Conservation (phyloP, 139 green algal genomes). For the Coelastrella sp. region DNA sequence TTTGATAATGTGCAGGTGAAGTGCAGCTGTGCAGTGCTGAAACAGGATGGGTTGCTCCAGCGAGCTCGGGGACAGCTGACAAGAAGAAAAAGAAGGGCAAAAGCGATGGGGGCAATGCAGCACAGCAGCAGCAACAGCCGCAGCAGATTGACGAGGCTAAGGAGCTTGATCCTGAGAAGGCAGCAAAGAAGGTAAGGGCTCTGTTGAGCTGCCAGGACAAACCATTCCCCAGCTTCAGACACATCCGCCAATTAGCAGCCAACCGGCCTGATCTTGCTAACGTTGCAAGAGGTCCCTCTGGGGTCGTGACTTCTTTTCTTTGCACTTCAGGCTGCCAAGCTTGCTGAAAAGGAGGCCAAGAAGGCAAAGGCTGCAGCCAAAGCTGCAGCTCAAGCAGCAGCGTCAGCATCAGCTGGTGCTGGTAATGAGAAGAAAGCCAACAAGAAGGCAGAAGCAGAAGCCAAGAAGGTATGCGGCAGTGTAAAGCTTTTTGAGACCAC, state of each 20-base stretch:
- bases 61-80: slow-evolving; percentile 20
- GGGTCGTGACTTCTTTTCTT: background rate
- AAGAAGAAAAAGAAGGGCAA: slow-evolving; percentile 74
- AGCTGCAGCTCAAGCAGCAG: slow-evolving; percentile 54
- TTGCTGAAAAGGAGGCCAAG: slow-evolving; percentile 86
- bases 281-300: background rate
- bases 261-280: background rate
- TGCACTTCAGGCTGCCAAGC: slow-evolving; percentile 75
- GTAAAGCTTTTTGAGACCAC: background rate
- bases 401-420: slow-evolving; percentile 39
- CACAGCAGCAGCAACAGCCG: slow-evolving; percentile 16
- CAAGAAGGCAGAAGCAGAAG: slow-evolving; percentile 84
- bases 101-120: slow-evolving; percentile 36
- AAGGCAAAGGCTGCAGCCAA: slow-evolving; percentile 56
- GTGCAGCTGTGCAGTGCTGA: slow-evolving; percentile 55
- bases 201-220: background rate
- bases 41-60: slow-evolving; percentile 58
- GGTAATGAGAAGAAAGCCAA: slow-evolving; percentile 77
- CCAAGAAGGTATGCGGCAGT: slow-evolving; percentile 74
- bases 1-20: slow-evolving; percentile 48
- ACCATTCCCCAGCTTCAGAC: background rate
- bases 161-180: slow-evolving; percentile 77
- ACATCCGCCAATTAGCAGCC: background rate
- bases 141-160: background rate
- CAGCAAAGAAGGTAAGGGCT: slow-evolving; percentile 73